Percentiles rank a stretch among this genome's conserved stretches.
Conservation (phyloP, 192 early-diverging fungal species). For the Endogone sp. region DNA sequence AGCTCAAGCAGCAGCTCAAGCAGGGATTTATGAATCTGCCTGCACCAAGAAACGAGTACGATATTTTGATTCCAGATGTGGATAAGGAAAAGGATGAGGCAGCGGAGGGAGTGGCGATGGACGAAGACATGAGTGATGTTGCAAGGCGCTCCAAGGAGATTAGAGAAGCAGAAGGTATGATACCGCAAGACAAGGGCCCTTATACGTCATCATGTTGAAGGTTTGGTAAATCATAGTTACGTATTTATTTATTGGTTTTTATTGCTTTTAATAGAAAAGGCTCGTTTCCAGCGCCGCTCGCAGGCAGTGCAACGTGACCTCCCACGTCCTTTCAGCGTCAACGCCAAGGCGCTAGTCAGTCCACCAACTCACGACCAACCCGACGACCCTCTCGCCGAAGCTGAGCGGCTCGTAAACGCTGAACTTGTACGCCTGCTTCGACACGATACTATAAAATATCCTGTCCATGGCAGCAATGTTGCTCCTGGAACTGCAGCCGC, state of each 20-base stretch:
- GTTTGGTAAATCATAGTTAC: no score
- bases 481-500: constrained; percentile 31
- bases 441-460: constrained; percentile 70
- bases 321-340: constrained; percentile 62
- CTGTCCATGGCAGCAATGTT: constrained; percentile 58
- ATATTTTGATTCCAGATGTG: constrained; percentile 79
- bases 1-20: constrained; percentile 67
- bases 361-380: constrained; percentile 16
- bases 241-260: no score
- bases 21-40: constrained; percentile 72
- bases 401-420: constrained; percentile 56
- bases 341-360: constrained; percentile 8
- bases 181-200: constrained; percentile 2
- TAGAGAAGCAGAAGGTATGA: constrained; percentile 45
- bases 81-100: constrained; percentile 33
- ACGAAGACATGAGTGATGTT: constrained; percentile 77
- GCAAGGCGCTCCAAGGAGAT: constrained; percentile 44
- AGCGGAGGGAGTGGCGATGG: constrained; percentile 23
- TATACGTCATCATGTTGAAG: not conserved
- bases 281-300: constrained; percentile 55
- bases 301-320: constrained; percentile 72
- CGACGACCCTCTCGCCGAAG: constrained; percentile 22
- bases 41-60: constrained; percentile 89
- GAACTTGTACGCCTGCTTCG: constrained; percentile 71
- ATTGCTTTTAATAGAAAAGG: constrained; percentile 27